Percentiles rank a stretch among this genome's conserved stretches.
These are phyloP conservation scores for Diaporthe aspalathi DNA, from an alignment of 2,329 filamentous ascomycete genomes.

Conservation along the genomic window DNA sequence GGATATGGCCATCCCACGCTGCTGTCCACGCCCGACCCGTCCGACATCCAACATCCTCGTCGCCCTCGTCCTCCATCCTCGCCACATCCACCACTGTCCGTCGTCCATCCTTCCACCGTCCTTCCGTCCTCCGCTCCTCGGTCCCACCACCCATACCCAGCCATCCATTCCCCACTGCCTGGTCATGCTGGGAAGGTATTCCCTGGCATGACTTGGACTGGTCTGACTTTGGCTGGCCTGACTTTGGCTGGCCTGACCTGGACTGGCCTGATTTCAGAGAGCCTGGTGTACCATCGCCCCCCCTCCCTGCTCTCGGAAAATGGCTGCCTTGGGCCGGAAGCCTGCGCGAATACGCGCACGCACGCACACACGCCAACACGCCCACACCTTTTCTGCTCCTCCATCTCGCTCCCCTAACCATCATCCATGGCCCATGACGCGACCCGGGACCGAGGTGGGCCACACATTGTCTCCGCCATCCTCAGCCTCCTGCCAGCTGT, in stretches of 20 bases:
- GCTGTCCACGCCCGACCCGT: constrained; percentile 9
- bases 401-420: neutral
- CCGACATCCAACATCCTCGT: neutral
- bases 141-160: constrained; percentile 22
- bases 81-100: constrained; percentile 18
- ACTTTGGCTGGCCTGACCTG: constrained; percentile 4
- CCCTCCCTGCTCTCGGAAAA: constrained; percentile 6
- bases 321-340: constrained; percentile 25
- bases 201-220: constrained; percentile 12
- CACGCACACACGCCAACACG: neutral
- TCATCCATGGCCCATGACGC: constrained; percentile 27
- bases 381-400: neutral
- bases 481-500: constrained; percentile 29
- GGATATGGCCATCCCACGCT: too few species aligned
- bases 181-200: constrained; percentile 19
- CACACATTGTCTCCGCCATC: constrained; percentile 10
- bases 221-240: constrained; percentile 1
- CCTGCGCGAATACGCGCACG: neutral
- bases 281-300: constrained; percentile 22
- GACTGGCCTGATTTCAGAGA: constrained; percentile 20
- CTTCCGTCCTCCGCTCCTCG: neutral
- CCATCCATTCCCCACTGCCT: constrained; percentile 19
- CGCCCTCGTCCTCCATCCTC: neutral
- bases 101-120: neutral
- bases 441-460: constrained; percentile 17